Base-by-base conservation (phyloP, 1,284 basidiomycete genomes). In the Naganishia liquefaciens region DNA sequence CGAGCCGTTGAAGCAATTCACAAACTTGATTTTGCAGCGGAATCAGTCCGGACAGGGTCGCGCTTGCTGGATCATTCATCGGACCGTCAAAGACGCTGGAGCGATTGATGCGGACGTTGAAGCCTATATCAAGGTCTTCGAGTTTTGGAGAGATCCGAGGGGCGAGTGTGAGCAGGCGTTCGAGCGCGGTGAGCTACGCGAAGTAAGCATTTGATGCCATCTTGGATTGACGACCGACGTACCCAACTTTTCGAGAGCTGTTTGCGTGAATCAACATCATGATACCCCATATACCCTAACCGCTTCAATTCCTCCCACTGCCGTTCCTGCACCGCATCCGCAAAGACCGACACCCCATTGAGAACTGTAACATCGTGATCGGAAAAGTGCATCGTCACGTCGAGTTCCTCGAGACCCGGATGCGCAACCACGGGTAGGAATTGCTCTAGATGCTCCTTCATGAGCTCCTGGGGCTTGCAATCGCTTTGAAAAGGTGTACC, bases 391-490 rank as follows among this genome's bases (percentile, higher is more conserved):
- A 57, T 33, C 28, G 43, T 11, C 10, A 57, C 23, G 13, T 47
- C 30, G 7, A 57, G 42, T 33, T 37, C 30, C 54, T 57, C 54
- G 13, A 42, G 28, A 5, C 28, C 21, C 21, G 54, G 44, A 30
- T 28, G 19, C 11, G 27, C 21, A 15, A 57, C n/a, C 7, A 47
- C 21, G 27, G 54, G 30, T 6, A 57, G 27, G 23, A 57, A 27
- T 37, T 57, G 54, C 13, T 27, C 42, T 19, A 57, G 54, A 28
- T 57, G 54, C n/a, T 57, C 28, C 19, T 25, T 33, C 15, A 47
- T 57, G n/a, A 46, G 43, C n/a, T 43, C 43, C 42, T 57, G 54
- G n/a, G 2, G 13, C 33, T 37, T 37, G 33, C 33, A 13, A 37
- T 37, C 33, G 2, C 10, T 37, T 13, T 3, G 9, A 7, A 37